Evolutionary conservation across 176 grass and related monocot species (phyloP), one percentile per base, ranked within the genome.

Genomic region (Carex littledalei): DNA sequence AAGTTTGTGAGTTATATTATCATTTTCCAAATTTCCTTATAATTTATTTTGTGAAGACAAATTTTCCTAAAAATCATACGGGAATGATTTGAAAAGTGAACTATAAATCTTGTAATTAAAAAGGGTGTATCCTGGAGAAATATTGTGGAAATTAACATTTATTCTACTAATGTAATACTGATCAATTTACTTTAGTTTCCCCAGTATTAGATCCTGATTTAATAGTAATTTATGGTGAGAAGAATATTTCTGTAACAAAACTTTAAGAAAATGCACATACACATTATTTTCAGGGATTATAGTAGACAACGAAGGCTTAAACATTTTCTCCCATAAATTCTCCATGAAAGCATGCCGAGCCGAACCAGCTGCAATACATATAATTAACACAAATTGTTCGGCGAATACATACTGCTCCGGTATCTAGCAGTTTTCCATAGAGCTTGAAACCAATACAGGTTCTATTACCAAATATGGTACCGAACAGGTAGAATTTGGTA

Each of bases 301-400:
- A 80, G 89, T 93, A 87, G 95, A 94, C 54, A 98, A 80, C 24
- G 95, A 91, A 88, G 92, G 95, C 78, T 89, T 94, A 69, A 98
- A 94, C 91, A 98, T 89, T 26, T 66, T 86, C 59, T 94, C 91
- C 88, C 91, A 87, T 32, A 98, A 91, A 88, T 81, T 92, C 91
- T 94, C 91, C 66, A 98, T 90, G 45, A 98, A 92, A 54, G 83
- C 37, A 77, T 98, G 89, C 67, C 84, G 89, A 64, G 89, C 92
- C 85, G 84, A 81, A 63, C n/a, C 47, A 83, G 64, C 81, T 83
- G 81, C 41, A 83, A 52, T 18, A 78, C 26, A 78, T 57, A 34
- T 57, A 78, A 15, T 75, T 53, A 75, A 75, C 20, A 49, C 43
- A 34, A 56, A 1, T 78, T 57, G 6, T 57, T 78, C 4, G 35